Conservation (phyloP, 2,329 filamentous ascomycete genomes). For the Periconia sp. region DNA sequence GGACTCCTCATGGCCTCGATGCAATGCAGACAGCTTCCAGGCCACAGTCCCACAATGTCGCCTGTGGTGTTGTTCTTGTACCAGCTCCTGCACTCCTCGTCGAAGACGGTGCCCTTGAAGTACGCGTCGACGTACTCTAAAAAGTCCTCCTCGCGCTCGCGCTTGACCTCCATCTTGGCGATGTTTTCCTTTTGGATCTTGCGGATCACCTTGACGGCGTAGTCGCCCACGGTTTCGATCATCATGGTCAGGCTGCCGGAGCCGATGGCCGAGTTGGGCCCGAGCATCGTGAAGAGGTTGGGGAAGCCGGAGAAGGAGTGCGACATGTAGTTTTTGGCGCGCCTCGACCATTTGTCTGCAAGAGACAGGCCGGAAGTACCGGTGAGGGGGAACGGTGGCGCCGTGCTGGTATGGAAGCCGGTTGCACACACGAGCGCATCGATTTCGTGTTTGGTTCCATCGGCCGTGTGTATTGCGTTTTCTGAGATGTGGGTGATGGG, state of each 20-base stretch:
- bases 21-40: constrained; percentile 35
- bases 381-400: constrained; percentile 43
- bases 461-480: constrained; percentile 44
- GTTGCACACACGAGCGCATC: constrained; percentile 51
- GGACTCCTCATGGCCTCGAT: constrained; percentile 36
- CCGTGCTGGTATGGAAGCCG: constrained; percentile 44
- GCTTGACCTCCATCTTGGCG: constrained; percentile 36
- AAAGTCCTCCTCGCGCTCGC: constrained; percentile 32
- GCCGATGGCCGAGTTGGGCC: constrained; percentile 46
- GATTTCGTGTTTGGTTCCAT: constrained; percentile 42
- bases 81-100: constrained; percentile 39
- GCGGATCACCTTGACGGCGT: constrained; percentile 42
- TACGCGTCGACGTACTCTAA: constrained; percentile 34
- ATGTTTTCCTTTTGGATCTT: constrained; percentile 49
- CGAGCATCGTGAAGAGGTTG: constrained; percentile 48
- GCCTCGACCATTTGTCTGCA: constrained; percentile 36
- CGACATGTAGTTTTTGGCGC: constrained; percentile 34
- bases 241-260: constrained; percentile 45
- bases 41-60: constrained; percentile 37
- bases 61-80: constrained; percentile 32
- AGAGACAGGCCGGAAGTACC: constrained; percentile 35
- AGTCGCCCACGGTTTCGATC: constrained; percentile 45
- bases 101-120: constrained; percentile 36
- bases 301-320: constrained; percentile 35
- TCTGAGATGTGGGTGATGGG: constrained; percentile 40